Percentiles rank a stretch among this genome's conserved stretches.
These are phyloP conservation scores for Juncus inflexus DNA, from an alignment of 176 grass and related monocot species.

Conservation along the genomic window DNA sequence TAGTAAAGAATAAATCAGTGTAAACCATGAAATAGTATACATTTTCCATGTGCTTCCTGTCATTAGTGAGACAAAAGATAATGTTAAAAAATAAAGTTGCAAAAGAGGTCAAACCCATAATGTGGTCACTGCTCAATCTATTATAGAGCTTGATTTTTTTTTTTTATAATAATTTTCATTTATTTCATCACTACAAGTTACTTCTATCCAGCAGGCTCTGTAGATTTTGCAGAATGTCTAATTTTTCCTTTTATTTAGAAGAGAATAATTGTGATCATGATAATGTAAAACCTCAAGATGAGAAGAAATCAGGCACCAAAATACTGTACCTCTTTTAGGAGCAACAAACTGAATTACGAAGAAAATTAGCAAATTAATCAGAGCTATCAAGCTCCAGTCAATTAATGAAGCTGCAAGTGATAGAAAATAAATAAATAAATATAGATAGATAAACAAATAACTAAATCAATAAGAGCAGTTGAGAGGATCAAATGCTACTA, in stretches of 20 bases:
- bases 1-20: constrained; percentile 71
- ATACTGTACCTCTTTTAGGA: constrained; percentile 59
- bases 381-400: constrained; percentile 83
- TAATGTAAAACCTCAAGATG: not conserved
- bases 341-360: constrained; percentile 55
- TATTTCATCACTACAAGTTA: not conserved
- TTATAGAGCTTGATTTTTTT: not conserved
- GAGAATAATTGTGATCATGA: not conserved
- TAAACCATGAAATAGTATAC: constrained; percentile 56
- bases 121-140: not conserved
- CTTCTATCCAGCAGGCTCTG: not conserved
- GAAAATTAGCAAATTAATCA: constrained; percentile 71
- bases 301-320: constrained; percentile 2
- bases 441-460: constrained; percentile 9
- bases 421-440: constrained; percentile 10
- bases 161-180: not conserved
- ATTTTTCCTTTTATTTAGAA: not conserved
- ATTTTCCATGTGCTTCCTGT: constrained; percentile 71
- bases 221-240: not conserved
- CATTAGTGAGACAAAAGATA: constrained; percentile 31
- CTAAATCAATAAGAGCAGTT: constrained; percentile 10
- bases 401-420: constrained; percentile 64
- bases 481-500: not conserved
- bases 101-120: not conserved
- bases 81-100: not conserved